Conservation (phyloP, 306 rosid genomes). For the Luffa acutangula region DNA sequence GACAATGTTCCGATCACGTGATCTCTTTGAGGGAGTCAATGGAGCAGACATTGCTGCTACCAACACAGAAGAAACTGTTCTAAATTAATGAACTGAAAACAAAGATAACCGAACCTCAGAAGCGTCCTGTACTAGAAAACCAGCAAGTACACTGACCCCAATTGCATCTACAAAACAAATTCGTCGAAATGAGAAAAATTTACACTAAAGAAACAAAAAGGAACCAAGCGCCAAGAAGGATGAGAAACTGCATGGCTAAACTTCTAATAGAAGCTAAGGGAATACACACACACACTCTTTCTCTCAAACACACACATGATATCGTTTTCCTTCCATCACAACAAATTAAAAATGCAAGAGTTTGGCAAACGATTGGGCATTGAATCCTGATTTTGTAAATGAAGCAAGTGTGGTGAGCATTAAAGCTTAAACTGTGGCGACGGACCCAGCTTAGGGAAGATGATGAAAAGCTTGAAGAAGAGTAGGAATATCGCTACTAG, state of each 20-base stretch:
- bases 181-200: not conserved
- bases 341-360: not conserved
- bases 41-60: slow-evolving; percentile 33
- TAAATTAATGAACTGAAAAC: not conserved
- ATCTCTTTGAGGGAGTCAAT: slow-evolving; percentile 68
- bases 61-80: not conserved
- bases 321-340: not conserved
- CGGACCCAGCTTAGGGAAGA: not conserved
- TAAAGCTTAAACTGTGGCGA: not conserved
- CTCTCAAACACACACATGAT: not conserved
- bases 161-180: not conserved
- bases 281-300: not conserved
- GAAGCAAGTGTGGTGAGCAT: not conserved
- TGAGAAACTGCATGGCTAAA: not conserved
- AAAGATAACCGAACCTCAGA: not conserved
- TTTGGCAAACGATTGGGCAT: not conserved
- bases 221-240: not conserved
- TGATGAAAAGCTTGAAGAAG: not conserved
- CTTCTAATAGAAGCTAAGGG: not conserved
- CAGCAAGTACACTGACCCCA: not conserved
- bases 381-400: not conserved
- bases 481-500: not conserved
- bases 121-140: not conserved
- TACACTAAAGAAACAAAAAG: not conserved
- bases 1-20: slow-evolving; percentile 25